These are phyloP conservation scores for Pichia nakasei DNA, from an alignment of 805 yeast species.

Conservation along the genomic window DNA sequence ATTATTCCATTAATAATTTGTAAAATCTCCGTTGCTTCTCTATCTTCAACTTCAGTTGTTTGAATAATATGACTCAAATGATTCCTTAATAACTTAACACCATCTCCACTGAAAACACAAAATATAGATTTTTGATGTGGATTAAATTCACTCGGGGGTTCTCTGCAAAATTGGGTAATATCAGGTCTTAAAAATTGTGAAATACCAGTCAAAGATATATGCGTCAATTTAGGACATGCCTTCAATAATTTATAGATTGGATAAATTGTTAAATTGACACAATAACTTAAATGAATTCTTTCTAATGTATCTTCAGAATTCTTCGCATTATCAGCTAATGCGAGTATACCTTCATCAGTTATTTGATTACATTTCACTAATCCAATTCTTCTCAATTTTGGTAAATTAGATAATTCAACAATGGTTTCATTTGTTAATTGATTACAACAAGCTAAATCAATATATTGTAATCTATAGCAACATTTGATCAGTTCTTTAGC, in stretches of 20 bases:
- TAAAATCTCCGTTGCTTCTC: slow-evolving; percentile 25
- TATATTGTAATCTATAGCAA: slow-evolving; percentile 82
- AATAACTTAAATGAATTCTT: slow-evolving; percentile 87
- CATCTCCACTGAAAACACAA: slow-evolving; percentile 90
- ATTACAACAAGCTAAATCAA: slow-evolving; percentile 90
- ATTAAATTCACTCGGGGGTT: slow-evolving; percentile 87
- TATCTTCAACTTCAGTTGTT: slow-evolving; percentile 24
- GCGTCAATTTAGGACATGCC: slow-evolving; percentile 81
- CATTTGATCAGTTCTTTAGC: slow-evolving; percentile 63
- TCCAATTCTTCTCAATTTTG: slow-evolving; percentile 82
- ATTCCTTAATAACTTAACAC: slow-evolving; percentile 68
- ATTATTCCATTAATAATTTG: slow-evolving; percentile 24
- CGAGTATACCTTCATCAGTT: slow-evolving; percentile 73
- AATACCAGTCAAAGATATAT: slow-evolving; percentile 86
- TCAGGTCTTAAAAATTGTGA: slow-evolving; percentile 82
- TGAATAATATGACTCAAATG: slow-evolving; percentile 40
- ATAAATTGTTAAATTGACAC: slow-evolving; percentile 67
- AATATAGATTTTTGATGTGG: slow-evolving; percentile 77
- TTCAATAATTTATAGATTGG: slow-evolving; percentile 71
- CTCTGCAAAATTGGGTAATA: slow-evolving; percentile 78
- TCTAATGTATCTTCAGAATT: slow-evolving; percentile 71
- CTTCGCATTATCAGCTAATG: slow-evolving; percentile 46
- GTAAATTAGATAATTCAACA: slow-evolving; percentile 63
- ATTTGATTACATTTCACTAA: slow-evolving; percentile 84
- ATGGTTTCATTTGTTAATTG: slow-evolving; percentile 81